Evolutionary conservation across 352 stramenopile genomes (phyloP).

Genomic region (Globisporangium canariense): DNA sequence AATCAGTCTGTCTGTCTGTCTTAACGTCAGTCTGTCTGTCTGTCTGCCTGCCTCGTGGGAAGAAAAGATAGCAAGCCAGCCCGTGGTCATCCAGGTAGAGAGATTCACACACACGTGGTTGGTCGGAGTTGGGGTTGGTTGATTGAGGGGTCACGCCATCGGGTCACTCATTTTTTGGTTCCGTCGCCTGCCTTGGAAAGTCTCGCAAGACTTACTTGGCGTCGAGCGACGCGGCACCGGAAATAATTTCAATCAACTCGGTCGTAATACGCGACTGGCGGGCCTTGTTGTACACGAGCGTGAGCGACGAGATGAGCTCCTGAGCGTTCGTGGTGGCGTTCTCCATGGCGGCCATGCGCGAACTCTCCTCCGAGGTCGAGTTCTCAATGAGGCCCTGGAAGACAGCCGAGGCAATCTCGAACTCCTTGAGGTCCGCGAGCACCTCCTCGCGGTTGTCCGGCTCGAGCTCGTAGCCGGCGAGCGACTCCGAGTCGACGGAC

Average conservation of each 20-base stretch:
- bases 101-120: background rate
- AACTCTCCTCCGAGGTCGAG: conserved; percentile 96
- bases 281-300: conserved; percentile 90
- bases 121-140: background rate
- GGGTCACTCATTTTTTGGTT: conserved; percentile 6
- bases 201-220: conserved; percentile 33
- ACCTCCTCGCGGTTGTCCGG: conserved; percentile 97
- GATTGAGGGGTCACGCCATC: conserved; percentile 4
- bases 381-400: conserved; percentile 98
- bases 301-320: conserved; percentile 95
- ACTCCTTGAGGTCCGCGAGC: conserved; percentile 97
- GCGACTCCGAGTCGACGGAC: conserved; percentile 55
- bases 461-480: conserved; percentile 96
- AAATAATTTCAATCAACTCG: conserved; percentile 98
- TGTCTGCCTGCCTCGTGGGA: background rate
- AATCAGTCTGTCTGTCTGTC: conserved; percentile 3
- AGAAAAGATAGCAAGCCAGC: too few relatives aligned
- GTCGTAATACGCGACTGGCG: conserved; percentile 96
- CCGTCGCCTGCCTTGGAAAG: background rate
- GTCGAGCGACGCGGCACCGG: conserved; percentile 95
- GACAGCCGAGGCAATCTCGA: conserved; percentile 81
- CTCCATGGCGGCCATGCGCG: conserved; percentile 99
- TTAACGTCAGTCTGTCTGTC: background rate
- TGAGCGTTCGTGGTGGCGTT: conserved; percentile 98
- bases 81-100: background rate